A percentile compares a stretch with the other conserved stretches of the same genome.
Evolutionary conservation across 768 basidiomycete species (phyloP).

Genomic region (Boletales sp.): DNA sequence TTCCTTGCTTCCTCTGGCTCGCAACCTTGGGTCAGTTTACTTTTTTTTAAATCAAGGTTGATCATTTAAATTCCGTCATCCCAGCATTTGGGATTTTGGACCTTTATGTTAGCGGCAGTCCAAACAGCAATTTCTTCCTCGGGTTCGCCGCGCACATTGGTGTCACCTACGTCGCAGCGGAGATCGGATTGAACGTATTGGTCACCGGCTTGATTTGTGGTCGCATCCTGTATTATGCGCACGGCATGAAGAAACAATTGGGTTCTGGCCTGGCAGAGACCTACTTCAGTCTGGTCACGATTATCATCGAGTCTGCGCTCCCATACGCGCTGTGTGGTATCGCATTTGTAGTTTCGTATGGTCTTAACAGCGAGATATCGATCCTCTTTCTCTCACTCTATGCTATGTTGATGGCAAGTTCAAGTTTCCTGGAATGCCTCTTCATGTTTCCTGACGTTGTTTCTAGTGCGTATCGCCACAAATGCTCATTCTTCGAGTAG

Average conservation of each 20-base stretch:
- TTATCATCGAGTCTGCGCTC: constrained; percentile 15
- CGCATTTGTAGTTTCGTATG: constrained; percentile 9
- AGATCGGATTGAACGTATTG: constrained; percentile 11
- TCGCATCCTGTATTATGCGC: constrained; percentile 10
- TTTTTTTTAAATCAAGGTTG: too few relatives aligned
- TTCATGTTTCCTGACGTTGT: background rate
- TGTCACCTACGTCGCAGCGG: constrained; percentile 6
- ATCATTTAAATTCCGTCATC: background rate
- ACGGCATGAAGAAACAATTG: background rate
- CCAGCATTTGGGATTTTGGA: constrained; percentile 8
- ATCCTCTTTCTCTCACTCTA: constrained; percentile 14
- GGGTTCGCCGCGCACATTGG: constrained; percentile 9
- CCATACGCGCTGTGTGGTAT: constrained; percentile 13
- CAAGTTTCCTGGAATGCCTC: background rate
- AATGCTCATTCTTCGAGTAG: constrained; percentile 15
- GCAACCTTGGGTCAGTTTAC: background rate
- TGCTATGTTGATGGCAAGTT: constrained; percentile 10
- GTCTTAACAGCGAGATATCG: constrained; percentile 4
- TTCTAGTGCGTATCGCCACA: constrained; percentile 12
- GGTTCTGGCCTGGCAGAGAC: background rate
- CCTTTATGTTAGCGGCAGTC: constrained; percentile 2
- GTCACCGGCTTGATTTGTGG: constrained; percentile 10
- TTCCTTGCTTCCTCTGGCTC: constrained; percentile 11
- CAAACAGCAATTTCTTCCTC: constrained; percentile 4
- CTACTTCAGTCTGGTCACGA: constrained; percentile 4